phyloP scores from a whole-genome alignment of 2,329 filamentous ascomycete species.

The Phaeosphaeria sp. region DNA sequence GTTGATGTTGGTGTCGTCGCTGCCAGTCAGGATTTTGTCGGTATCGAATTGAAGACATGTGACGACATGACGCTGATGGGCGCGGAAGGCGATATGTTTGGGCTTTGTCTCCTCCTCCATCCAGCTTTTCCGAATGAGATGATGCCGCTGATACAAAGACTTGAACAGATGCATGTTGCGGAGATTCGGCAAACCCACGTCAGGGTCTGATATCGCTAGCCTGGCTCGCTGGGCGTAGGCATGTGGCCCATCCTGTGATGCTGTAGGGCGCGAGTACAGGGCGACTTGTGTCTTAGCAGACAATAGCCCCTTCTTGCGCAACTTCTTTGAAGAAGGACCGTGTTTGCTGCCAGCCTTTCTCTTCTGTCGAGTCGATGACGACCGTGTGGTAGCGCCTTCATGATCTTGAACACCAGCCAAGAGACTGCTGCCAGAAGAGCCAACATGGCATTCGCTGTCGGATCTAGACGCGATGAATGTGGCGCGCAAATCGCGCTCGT shows the following conservation, averaged over 20 bases:
- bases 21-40: constrained; percentile 97
- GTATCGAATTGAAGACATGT: constrained; percentile 98
- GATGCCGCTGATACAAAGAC: constrained; percentile 90
- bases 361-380: constrained; percentile 46
- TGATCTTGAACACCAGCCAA: constrained; percentile 23
- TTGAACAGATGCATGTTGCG: constrained; percentile 92
- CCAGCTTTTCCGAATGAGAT: constrained; percentile 91
- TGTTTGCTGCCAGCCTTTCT: constrained; percentile 47
- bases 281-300: constrained; percentile 50
- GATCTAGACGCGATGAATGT: constrained; percentile 45
- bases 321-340: constrained; percentile 58
- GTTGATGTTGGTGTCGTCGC: constrained; percentile 96
- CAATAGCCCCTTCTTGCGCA: constrained; percentile 62
- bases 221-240: constrained; percentile 87
- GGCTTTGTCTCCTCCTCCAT: constrained; percentile 83
- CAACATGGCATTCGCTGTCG: constrained; percentile 47
- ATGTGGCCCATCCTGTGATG: constrained; percentile 78
- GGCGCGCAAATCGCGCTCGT: constrained; percentile 80
- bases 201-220: constrained; percentile 79
- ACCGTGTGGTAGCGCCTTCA: constrained; percentile 38
- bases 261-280: constrained; percentile 56
- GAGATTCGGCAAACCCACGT: constrained; percentile 78
- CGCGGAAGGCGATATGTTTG: constrained; percentile 92
- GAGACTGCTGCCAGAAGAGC: constrained; percentile 30
- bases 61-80: constrained; percentile 94